phyloP scores from a whole-genome alignment of 257 asterid species.

The Capsicum rhomboideum region DNA sequence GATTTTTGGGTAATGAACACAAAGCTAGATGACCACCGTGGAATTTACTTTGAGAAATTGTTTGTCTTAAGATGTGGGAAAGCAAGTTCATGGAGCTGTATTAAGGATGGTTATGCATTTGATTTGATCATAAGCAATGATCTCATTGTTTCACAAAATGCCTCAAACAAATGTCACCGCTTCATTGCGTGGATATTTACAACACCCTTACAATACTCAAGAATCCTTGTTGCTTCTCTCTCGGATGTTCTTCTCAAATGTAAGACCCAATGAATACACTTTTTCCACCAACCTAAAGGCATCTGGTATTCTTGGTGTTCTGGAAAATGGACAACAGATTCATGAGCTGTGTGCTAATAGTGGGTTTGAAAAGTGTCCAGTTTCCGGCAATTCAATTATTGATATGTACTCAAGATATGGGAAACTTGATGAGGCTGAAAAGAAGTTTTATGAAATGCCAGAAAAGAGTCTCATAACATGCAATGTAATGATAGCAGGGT shows the following conservation, averaged over 20 bases:
- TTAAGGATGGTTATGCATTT: slow-evolving; percentile 30
- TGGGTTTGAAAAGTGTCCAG: slow-evolving; percentile 38
- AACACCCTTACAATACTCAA: slow-evolving; percentile 16
- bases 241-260: slow-evolving; percentile 29
- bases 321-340: slow-evolving; percentile 39
- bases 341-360: slow-evolving; percentile 38
- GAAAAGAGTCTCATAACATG: slow-evolving; percentile 32
- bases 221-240: slow-evolving; percentile 27
- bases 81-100: slow-evolving; percentile 41
- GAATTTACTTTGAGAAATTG: slow-evolving; percentile 47
- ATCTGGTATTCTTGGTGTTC: slow-evolving; percentile 26
- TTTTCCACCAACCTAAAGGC: slow-evolving; percentile 50
- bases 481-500: slow-evolving; percentile 54
- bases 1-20: too few species aligned
- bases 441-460: slow-evolving; percentile 31
- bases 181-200: slow-evolving; percentile 41
- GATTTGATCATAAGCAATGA: slow-evolving; percentile 35
- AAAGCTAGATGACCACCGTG: too few species aligned
- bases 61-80: slow-evolving; percentile 30
- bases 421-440: slow-evolving; percentile 33
- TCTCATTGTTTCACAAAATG: slow-evolving; percentile 57
- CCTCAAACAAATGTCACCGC: slow-evolving; percentile 39
- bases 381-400: slow-evolving; percentile 44
- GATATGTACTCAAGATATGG: slow-evolving; percentile 53
- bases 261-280: slow-evolving; percentile 45